A percentile compares a stretch with the other conserved stretches of the same genome.
These are phyloP conservation scores for Boletales sp. DNA, from an alignment of 768 basidiomycete genomes.

Conservation along the genomic window DNA sequence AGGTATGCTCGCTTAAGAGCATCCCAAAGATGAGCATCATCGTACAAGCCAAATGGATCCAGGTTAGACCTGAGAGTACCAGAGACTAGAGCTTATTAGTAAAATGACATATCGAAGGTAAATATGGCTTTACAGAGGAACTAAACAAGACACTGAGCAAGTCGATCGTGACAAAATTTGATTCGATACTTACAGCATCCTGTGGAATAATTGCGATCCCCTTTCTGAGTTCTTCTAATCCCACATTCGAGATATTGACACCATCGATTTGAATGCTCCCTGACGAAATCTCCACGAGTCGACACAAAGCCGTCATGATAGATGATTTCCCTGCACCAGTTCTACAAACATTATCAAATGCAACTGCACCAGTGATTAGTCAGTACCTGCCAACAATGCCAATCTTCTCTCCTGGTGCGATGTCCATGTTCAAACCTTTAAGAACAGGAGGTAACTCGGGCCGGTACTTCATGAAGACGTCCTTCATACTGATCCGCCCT, in stretches of 20 bases:
- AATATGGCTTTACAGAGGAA: slow-evolving; percentile 37
- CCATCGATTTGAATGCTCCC: slow-evolving; percentile 80
- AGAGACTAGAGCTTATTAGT: slow-evolving; percentile 44
- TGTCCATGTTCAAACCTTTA: slow-evolving; percentile 71
- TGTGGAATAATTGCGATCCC: slow-evolving; percentile 81
- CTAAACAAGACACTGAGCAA: neutral
- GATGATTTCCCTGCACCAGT: slow-evolving; percentile 90
- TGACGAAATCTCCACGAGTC: slow-evolving; percentile 74
- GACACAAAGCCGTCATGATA: slow-evolving; percentile 84
- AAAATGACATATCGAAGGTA: slow-evolving; percentile 1
- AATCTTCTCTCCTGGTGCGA: slow-evolving; percentile 82
- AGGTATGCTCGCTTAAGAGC: slow-evolving; percentile 83
- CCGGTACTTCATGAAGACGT: slow-evolving; percentile 79
- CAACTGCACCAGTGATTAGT: slow-evolving; percentile 1
- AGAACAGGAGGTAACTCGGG: slow-evolving; percentile 86
- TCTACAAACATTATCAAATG: slow-evolving; percentile 27
- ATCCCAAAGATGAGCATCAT: slow-evolving; percentile 83
- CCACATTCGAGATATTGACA: slow-evolving; percentile 79
- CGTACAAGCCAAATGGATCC: slow-evolving; percentile 81
- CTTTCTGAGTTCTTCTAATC: slow-evolving; percentile 67
- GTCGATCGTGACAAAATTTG: neutral
- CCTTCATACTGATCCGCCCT: slow-evolving; percentile 70
- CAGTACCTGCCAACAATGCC: slow-evolving; percentile 73
- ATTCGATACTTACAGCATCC: slow-evolving; percentile 41
- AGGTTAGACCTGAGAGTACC: slow-evolving; percentile 84